Evolutionary conservation across 1,284 basidiomycete species (phyloP), one percentile per base, ranked within the genome.

Genomic region (Anthracocystis setariae): DNA sequence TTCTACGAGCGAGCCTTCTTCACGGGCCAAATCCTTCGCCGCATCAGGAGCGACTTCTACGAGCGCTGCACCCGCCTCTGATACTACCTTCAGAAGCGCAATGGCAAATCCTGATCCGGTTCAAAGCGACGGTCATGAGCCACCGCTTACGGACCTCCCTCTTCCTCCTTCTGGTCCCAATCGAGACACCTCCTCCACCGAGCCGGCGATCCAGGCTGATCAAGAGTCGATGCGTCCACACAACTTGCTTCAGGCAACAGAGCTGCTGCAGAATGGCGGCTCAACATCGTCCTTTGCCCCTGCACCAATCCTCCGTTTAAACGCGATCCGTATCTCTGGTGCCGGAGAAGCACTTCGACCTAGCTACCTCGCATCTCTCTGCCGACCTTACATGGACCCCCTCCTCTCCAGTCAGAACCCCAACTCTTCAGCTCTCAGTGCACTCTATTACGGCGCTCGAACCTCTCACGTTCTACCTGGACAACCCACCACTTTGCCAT

Each of bases 281-380:
- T 39, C 50, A 0, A 18, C 37, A 5, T 58, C 52, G 3, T 58
- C 58, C 15, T 70, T 74, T 24, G 50, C 67, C n/a, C 58, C 67
- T 9, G 57, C 64, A 3, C 74, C 74, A 7, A 71, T 67, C 27
- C 63, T 82, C 29, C 62, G 77, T 25, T 87, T 94, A 38, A 87
- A 89, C 5, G 86, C 90, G 1, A 90, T 98, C 39, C 90, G 90
- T 59, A 87, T 98, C 20, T 87, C 90, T 57, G 93, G 93, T 51
- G 89, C 92, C 0, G 84, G 85, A 2, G 84, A 87, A 35, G 51
- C 58, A 0, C 94, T 94, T 0, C 88, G 93, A 8, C 84, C 88
- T 25, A 88, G 90, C 0, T 97, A 97, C 85, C 88, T 98, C 18
- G 86, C 86, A 18, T 89, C 87, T 48, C 85, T 98, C 62, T 87